These are phyloP conservation scores for Debaryomyces fabryi DNA, from an alignment of 1,139 yeast species.

Conservation along the genomic window DNA sequence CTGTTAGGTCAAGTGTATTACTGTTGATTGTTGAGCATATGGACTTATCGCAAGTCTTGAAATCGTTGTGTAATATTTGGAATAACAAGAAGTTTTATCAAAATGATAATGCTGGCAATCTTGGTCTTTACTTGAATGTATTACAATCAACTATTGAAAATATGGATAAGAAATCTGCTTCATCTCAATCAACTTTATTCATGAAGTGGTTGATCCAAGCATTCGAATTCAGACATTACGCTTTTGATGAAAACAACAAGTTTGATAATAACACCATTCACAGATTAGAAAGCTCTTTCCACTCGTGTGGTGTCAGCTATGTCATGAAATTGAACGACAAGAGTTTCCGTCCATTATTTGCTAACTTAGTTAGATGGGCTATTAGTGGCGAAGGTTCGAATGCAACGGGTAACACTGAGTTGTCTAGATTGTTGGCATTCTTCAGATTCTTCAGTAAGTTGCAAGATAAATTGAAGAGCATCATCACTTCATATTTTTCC, in stretches of 20 bases:
- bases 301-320: conserved; percentile 70
- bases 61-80: conserved; percentile 69
- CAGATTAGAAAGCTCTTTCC: conserved; percentile 77
- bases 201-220: conserved; percentile 71
- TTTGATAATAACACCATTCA: conserved; percentile 77
- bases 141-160: conserved; percentile 66
- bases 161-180: conserved; percentile 74
- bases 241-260: conserved; percentile 32
- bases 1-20: conserved; percentile 67
- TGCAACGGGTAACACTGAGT: conserved; percentile 45
- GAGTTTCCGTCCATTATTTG: conserved; percentile 89
- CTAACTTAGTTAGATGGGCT: conserved; percentile 91
- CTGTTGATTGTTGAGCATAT: conserved; percentile 66
- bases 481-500: conserved; percentile 85
- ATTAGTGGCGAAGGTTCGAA: conserved; percentile 74
- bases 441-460: conserved; percentile 85
- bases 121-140: conserved; percentile 70
- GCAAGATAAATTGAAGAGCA: conserved; percentile 81
- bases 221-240: conserved; percentile 65
- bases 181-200: conserved; percentile 68
- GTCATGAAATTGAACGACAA: conserved; percentile 94
- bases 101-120: conserved; percentile 52
- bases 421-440: conserved; percentile 67
- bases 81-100: conserved; percentile 32
- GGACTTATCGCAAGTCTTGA: conserved; percentile 65